Base-by-base conservation (phyloP, 2,329 filamentous ascomycete genomes). In the Aspergillus candidus region DNA sequence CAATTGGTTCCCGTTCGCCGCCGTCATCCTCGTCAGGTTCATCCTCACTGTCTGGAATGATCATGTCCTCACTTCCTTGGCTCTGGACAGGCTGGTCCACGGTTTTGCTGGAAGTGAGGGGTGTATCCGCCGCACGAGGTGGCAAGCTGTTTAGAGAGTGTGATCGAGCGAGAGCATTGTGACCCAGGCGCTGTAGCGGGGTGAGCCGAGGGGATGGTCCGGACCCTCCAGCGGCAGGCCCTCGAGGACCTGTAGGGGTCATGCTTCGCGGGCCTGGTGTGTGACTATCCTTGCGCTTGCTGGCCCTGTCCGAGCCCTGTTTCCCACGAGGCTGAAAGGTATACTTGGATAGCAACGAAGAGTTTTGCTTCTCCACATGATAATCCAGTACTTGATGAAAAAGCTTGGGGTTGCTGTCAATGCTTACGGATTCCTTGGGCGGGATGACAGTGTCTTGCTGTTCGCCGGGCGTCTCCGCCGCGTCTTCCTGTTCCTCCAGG, bases 51-150 rank as follows among this genome's bases (percentile, higher is more conserved):
- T 73, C 67, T 14, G 72, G 73, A 32, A 76, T 57, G 14, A 78
- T 70, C 32, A 71, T 54, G 51, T 78, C 75, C 52, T 78, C 75
- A 47, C 75, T 78, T 2, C 75, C 75, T 35, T 62, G 60, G 35
- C 35, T 41, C 44, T 31, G 58, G 39, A 38, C 15, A 30, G 52
- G 43, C 4, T 30, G 15, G 27, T 3, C 7, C 4, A 32, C 22
- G 36, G 11, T 3, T 29, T n/a, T 18, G 7, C 27, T 17, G 14
- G 12, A 13, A 31, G 17, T 7, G 29, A 12, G 14, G 13, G 12
- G 14, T 27, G 18, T 31, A 15, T 22, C 32, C 12, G 32, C 27
- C 11, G 43, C 12, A 40, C 39, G 32, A 15, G 46, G 44, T 11
- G 44, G 32, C 13, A 56, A 48, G 15, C 44, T 58, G 52, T 53